Evolutionary conservation across 2,329 filamentous ascomycete species (phyloP), one percentile per base, ranked within the genome.

Genomic region (Xylaria sp.): DNA sequence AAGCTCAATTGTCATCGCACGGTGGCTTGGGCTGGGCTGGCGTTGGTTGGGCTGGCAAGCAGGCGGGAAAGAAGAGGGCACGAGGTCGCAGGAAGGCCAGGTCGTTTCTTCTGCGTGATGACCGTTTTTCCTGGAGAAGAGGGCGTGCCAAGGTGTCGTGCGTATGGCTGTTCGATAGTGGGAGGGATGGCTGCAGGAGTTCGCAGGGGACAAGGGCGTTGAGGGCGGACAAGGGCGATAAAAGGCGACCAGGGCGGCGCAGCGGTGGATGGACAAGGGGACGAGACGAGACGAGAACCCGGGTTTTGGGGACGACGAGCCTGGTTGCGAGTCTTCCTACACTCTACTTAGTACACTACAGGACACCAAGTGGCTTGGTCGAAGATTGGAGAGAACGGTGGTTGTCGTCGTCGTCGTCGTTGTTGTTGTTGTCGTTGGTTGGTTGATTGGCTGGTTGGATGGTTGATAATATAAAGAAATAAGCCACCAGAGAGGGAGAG

Each of bases 1-100:
- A 66, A 65, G 66, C 61, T 71, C 60, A 69, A 72, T 42, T 71
- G 64, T 74, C 69, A 75, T 72, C 61, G 72, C 75, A 74, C 60
- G 21, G 60, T 23, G 60, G 58, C 27, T 54, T 68, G 37, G 27
- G 51, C 10, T 21, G 50, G 50, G 40, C 40, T 18, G 40, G 40
- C 40, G 13, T 42, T 16, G 66, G 54, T 64, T 58, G 57, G 59
- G 40, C 54, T 37, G 44, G 42, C 40, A 63, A 61, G 50, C 54
- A 65, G 40, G 48, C 25, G n/a, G 16, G 32, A 10, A 25, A 60
- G 58, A 29, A 54, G 59, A 10, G 23, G 44, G 23, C 61, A 54
- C n/a, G 37, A 35, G 16, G 40, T 32, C 21, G n/a, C 25, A 47
- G 32, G 42, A 12, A 8, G 25, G 57, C 23, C n/a, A 44, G 37